Conservation (phyloP, 768 basidiomycete species). For the Lenzites betulinus region DNA sequence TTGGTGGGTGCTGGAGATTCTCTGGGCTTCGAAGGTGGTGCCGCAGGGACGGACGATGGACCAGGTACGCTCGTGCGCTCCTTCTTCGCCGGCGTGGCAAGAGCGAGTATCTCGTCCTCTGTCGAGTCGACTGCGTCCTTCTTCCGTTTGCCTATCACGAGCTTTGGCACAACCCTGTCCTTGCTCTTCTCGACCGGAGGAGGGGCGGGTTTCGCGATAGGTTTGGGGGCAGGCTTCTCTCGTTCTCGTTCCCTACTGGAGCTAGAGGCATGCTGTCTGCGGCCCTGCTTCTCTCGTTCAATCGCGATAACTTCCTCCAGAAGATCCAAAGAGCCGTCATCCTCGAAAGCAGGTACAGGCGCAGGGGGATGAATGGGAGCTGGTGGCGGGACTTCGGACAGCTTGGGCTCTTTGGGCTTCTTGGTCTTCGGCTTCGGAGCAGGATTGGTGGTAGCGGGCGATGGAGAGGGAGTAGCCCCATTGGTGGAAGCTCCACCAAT, state of each 20-base stretch:
- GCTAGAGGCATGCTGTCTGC: slow-evolving; percentile 17
- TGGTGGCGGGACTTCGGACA: slow-evolving; percentile 33
- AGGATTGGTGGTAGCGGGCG: slow-evolving; percentile 22
- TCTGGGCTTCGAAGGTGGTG: slow-evolving; percentile 3
- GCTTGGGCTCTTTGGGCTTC: slow-evolving; percentile 33
- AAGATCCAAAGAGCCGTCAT: slow-evolving; percentile 82
- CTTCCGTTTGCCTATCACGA: slow-evolving; percentile 55
- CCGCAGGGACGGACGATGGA: slow-evolving; percentile 14
- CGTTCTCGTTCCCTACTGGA: slow-evolving; percentile 24
- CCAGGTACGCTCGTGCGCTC: slow-evolving; percentile 33
- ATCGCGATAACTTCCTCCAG: slow-evolving; percentile 82
- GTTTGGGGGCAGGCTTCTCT: slow-evolving; percentile 14
- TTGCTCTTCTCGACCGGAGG: slow-evolving; percentile 25
- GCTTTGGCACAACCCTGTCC: slow-evolving; percentile 39
- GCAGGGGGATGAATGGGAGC: slow-evolving; percentile 39
- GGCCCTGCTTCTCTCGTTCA: slow-evolving; percentile 63
- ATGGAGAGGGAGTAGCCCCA: slow-evolving; percentile 15
- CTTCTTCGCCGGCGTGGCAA: slow-evolving; percentile 66
- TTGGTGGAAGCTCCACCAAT: slow-evolving; percentile 36
- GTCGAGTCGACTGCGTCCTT: slow-evolving; percentile 39
- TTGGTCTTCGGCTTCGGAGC: slow-evolving; percentile 25
- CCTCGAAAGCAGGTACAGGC: slow-evolving; percentile 54
- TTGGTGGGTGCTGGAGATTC: slow-evolving; percentile 14
- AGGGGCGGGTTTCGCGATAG: background rate
- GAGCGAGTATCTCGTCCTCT: slow-evolving; percentile 65